Evolutionary conservation across 495 filamentous ascomycete species (phyloP).

Genomic region (Hyaloscypha bicolor): DNA sequence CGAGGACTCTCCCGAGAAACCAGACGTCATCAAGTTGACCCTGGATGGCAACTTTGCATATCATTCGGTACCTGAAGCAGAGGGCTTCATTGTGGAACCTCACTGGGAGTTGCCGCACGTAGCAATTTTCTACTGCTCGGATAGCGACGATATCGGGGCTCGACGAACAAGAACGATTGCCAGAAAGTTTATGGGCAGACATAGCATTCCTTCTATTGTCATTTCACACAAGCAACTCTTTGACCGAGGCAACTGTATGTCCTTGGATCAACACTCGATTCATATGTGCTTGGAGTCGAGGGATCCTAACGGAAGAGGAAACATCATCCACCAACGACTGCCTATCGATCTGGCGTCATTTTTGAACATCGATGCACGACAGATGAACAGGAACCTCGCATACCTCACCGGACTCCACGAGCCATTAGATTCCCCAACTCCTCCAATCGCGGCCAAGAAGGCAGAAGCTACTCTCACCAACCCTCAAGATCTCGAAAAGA

Average conservation of each 20-base stretch:
- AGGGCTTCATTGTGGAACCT: slow-evolving; percentile 39
- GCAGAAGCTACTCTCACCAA: slow-evolving; percentile 2
- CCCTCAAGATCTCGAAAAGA: slow-evolving; percentile 23
- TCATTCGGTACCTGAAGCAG: slow-evolving; percentile 30
- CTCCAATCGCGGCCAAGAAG: slow-evolving; percentile 3
- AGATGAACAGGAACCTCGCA: slow-evolving; percentile 75
- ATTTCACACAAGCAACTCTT: slow-evolving; percentile 61
- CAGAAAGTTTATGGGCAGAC: slow-evolving; percentile 64
- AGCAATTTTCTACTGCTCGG: slow-evolving; percentile 68
- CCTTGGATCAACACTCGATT: slow-evolving; percentile 43
- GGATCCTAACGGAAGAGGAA: slow-evolving; percentile 50
- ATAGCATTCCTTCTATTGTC: slow-evolving; percentile 66
- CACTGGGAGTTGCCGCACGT: slow-evolving; percentile 72
- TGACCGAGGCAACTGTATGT: slow-evolving; percentile 27
- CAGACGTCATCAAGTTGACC: slow-evolving; percentile 50
- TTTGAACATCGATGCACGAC: slow-evolving; percentile 68
- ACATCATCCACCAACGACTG: slow-evolving; percentile 56
- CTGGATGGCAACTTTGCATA: slow-evolving; percentile 57
- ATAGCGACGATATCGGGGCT: slow-evolving; percentile 49
- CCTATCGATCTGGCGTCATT: slow-evolving; percentile 77
- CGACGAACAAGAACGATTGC: slow-evolving; percentile 56
- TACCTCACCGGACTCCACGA: slow-evolving; percentile 53
- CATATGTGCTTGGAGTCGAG: slow-evolving; percentile 73
- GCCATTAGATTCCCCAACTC: slow-evolving; percentile 10
- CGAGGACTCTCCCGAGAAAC: slow-evolving; percentile 33